These are phyloP conservation scores for Colletotrichum simmondsii DNA, from an alignment of 2,329 filamentous ascomycete genomes.

Conservation along the genomic window DNA sequence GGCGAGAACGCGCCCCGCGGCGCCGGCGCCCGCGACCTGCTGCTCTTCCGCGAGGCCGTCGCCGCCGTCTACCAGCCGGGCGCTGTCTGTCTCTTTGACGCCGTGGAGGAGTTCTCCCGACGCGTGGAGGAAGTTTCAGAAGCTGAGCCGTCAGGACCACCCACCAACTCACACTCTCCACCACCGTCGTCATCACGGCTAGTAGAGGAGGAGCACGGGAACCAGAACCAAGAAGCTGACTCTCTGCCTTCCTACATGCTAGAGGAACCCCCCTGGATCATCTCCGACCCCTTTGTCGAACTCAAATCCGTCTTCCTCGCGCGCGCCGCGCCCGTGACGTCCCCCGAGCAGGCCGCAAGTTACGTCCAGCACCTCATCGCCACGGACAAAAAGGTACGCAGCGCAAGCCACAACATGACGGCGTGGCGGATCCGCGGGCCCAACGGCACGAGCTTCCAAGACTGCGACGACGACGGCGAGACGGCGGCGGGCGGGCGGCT, in stretches of 20 bases:
- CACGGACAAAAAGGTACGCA: constrained; percentile 85
- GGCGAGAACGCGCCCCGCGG: constrained; percentile 75
- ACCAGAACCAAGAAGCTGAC: constrained; percentile 12
- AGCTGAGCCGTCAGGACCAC: constrained; percentile 15
- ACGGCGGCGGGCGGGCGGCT: constrained; percentile 88
- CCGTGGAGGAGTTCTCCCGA: constrained; percentile 76
- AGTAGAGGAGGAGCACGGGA: constrained; percentile 35
- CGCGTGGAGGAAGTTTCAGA: constrained; percentile 33
- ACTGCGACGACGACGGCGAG: constrained; percentile 97
- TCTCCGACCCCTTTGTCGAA: constrained; percentile 80
- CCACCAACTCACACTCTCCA: neutral
- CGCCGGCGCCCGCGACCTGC: constrained; percentile 77
- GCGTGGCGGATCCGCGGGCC: constrained; percentile 84
- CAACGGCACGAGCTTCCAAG: constrained; percentile 74
- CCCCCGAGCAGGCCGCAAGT: constrained; percentile 75
- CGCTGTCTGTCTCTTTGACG: constrained; percentile 87
- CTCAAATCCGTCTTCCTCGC: constrained; percentile 91
- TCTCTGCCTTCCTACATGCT: neutral
- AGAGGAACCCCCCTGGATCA: constrained; percentile 69
- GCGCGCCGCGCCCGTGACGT: constrained; percentile 76
- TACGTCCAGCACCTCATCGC: constrained; percentile 81
- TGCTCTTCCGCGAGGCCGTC: constrained; percentile 74
- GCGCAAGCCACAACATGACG: constrained; percentile 94
- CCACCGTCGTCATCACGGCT: too few relatives aligned
- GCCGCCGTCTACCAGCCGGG: constrained; percentile 76